Base-by-base conservation (phyloP, 345 rosid genomes). In the Acer negundo region DNA sequence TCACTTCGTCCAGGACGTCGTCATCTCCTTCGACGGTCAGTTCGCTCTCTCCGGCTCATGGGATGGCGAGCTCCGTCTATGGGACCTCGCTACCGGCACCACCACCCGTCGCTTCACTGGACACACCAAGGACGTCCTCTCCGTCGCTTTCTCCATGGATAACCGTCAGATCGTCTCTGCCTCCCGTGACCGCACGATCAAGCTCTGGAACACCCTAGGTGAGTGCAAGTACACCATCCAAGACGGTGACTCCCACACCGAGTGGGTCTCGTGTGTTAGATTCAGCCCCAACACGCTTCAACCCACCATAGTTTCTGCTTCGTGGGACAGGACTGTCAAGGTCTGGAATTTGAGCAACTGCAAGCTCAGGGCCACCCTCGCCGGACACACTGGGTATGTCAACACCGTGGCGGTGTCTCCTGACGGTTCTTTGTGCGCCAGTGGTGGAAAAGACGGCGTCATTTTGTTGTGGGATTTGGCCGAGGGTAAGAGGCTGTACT, bases 161-260 rank as follows among this genome's bases (percentile, higher is more conserved):
- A 95, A 95, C 77, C 94, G 99, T 73, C 99, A 95, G 89, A 95
- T 95, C 80, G 99, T 95, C 0, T 95, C 99, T 0, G 99, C 99
- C 1, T 93, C 99, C 3, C 94, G 99, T 1, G 99, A 95, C 87
- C 92, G 92, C n/a, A 85, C 94, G 59, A 95, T 95, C 78, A 93
- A 86, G 92, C 86, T 95, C 7, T 95, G 99, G 99, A 95, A 95
- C 76, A 96, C 99, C 0, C 87, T 96, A 0, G 98, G 99, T 0
- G 99, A 96, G 84, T 96, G 99, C 86, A 96, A 96, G 87, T 96
- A 94, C 90, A 94, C 97, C 1, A 96, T 96, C 70, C 84, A 91
- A 35, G 99, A 89, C n/a, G 91, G 88, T 0, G 99, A 96, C 19
- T 91, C 91, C 16, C 99, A 96, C 31, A 69, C 83, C 9, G 98